Evolutionary conservation across 768 basidiomycete species (phyloP).

Genomic region (Postia placenta): DNA sequence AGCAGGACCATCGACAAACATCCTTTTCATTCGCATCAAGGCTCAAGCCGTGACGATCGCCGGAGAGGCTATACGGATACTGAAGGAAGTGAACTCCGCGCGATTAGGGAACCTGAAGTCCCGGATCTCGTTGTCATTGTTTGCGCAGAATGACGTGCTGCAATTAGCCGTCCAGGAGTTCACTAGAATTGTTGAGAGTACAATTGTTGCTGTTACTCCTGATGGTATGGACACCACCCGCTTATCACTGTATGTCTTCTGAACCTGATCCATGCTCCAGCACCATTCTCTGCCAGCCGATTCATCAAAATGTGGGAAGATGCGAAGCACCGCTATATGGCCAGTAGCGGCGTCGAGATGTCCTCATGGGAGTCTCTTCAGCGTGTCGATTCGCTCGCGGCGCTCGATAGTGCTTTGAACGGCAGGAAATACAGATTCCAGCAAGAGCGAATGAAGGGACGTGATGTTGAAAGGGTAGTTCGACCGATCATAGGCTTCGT

Average conservation of each 20-base stretch:
- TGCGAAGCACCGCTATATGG: neutral
- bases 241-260: neutral
- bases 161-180: neutral
- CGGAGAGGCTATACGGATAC: too few species aligned
- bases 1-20: too few species aligned
- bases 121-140: neutral
- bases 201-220: neutral
- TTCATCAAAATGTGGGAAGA: neutral
- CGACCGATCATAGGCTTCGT: neutral
- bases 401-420: neutral
- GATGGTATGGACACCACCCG: too few species aligned
- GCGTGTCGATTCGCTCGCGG: neutral
- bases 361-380: neutral
- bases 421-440: neutral
- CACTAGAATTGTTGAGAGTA: neutral
- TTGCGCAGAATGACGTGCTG: neutral
- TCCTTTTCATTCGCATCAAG: too few species aligned
- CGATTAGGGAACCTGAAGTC: too few species aligned
- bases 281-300: too few species aligned
- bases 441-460: neutral
- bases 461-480: neutral
- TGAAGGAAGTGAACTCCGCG: too few species aligned
- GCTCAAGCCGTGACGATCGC: too few species aligned
- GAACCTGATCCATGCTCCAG: neutral
- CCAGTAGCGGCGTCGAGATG: neutral